A percentile compares a stretch with the other conserved stretches of the same genome.
These are phyloP conservation scores for Castanea crenata DNA, from an alignment of 306 rosid species.

Conservation along the genomic window DNA sequence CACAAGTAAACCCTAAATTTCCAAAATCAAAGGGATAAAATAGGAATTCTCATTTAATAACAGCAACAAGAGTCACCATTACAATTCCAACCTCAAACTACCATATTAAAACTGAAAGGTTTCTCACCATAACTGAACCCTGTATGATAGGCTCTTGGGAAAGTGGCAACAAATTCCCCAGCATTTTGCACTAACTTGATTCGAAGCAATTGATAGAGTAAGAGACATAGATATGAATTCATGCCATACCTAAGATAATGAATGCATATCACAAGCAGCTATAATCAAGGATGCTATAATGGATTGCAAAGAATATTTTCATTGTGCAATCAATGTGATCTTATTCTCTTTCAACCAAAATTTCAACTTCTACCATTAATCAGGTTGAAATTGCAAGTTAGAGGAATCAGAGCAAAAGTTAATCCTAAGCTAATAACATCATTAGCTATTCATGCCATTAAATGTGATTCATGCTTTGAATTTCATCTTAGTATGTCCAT, in stretches of 20 bases:
- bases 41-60: too few species aligned
- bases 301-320: constrained; percentile 18
- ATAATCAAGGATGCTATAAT: neutral
- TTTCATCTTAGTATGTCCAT: constrained; percentile 4
- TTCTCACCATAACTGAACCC: too few species aligned
- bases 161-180: too few species aligned
- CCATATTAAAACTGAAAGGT: too few species aligned
- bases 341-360: constrained; percentile 1
- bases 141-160: too few species aligned
- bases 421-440: constrained; percentile 19
- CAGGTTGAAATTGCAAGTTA: constrained; percentile 3
- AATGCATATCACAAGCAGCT: neutral
- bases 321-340: neutral
- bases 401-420: constrained; percentile 9
- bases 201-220: constrained; percentile 14
- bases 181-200: too few species aligned
- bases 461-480: constrained; percentile 1
- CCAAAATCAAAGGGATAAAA: too few species aligned
- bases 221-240: constrained; percentile 22
- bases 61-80: too few species aligned
- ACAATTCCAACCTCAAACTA: too few species aligned
- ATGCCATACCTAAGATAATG: neutral
- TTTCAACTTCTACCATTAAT: constrained; percentile 15
- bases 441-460: constrained; percentile 7
- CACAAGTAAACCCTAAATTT: too few species aligned